A percentile compares a stretch with the other conserved stretches of the same genome.
These are phyloP conservation scores for Albatrellus sp. DNA, from an alignment of 1,284 basidiomycete genomes.

Conservation along the genomic window DNA sequence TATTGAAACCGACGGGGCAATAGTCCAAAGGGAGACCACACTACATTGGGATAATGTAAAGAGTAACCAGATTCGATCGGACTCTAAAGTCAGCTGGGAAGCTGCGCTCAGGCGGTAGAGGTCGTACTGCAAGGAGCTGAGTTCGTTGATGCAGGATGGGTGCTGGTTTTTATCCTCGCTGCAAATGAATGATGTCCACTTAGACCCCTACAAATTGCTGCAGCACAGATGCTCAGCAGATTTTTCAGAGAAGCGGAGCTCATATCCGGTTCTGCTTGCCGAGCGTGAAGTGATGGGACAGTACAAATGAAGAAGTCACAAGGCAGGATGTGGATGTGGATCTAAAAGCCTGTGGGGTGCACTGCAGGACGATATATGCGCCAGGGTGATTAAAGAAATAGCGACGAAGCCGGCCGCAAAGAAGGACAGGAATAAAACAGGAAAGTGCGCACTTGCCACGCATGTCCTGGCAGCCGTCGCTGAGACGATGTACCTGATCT, in stretches of 20 bases:
- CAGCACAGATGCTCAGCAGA: conserved; percentile 14
- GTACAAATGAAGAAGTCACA: conserved; percentile 69
- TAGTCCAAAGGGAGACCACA: too few relatives aligned
- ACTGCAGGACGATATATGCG: conserved; percentile 20
- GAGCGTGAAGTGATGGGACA: conserved; percentile 74
- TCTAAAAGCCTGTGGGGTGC: conserved; percentile 51
- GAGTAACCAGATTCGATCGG: too few relatives aligned
- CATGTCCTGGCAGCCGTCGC: conserved; percentile 79
- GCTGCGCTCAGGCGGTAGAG: background rate
- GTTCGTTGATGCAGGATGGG: conserved; percentile 48
- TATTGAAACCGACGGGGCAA: too few relatives aligned
- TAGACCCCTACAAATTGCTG: conserved; percentile 74
- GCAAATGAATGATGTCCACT: conserved; percentile 72
- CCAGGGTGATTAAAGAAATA: background rate
- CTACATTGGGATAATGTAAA: too few relatives aligned
- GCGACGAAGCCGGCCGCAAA: too few relatives aligned
- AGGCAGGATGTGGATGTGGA: conserved; percentile 53
- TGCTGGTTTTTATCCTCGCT: conserved; percentile 49
- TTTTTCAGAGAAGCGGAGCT: conserved; percentile 72
- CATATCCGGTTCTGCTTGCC: conserved; percentile 59
- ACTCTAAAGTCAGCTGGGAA: too few relatives aligned
- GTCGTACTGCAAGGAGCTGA: conserved; percentile 19
- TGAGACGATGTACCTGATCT: conserved; percentile 74
- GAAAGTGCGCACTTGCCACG: conserved; percentile 34
- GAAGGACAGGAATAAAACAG: background rate